Evolutionary conservation across 345 rosid species (phyloP).

Genomic region (Eucalyptus victrix): DNA sequence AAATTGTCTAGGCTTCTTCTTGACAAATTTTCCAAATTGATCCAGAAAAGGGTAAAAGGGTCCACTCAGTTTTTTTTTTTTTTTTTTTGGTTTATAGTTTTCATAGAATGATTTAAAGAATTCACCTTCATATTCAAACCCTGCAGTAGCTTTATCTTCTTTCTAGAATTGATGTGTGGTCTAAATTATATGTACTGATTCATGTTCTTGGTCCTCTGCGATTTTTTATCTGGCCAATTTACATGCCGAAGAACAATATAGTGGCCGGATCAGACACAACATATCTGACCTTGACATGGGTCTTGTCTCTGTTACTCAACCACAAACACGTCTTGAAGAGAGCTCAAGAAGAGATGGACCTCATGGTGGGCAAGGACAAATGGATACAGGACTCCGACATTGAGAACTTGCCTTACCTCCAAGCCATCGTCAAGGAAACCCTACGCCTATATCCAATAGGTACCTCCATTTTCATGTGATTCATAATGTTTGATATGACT

Average conservation of each 20-base stretch:
- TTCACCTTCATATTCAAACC: neutral
- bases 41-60: neutral
- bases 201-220: neutral
- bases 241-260: slow-evolving; percentile 8
- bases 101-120: neutral
- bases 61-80: neutral
- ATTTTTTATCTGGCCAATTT: neutral
- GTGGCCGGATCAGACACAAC: neutral
- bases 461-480: no score
- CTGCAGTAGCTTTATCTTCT: neutral
- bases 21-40: neutral
- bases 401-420: slow-evolving; percentile 24
- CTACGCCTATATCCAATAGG: slow-evolving; percentile 35
- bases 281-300: neutral
- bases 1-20: neutral
- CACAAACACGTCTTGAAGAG: neutral
- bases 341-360: slow-evolving; percentile 49
- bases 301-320: neutral
- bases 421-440: slow-evolving; percentile 55
- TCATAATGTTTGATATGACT: neutral
- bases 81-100: neutral
- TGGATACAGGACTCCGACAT: slow-evolving; percentile 54
- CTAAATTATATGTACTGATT: neutral
- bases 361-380: slow-evolving; percentile 18
- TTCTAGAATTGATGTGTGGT: neutral